A percentile compares a stretch with the other conserved stretches of the same genome.
Evolutionary conservation across 208 protist genomes (phyloP).

Genomic region (Porcisia hertigi): DNA sequence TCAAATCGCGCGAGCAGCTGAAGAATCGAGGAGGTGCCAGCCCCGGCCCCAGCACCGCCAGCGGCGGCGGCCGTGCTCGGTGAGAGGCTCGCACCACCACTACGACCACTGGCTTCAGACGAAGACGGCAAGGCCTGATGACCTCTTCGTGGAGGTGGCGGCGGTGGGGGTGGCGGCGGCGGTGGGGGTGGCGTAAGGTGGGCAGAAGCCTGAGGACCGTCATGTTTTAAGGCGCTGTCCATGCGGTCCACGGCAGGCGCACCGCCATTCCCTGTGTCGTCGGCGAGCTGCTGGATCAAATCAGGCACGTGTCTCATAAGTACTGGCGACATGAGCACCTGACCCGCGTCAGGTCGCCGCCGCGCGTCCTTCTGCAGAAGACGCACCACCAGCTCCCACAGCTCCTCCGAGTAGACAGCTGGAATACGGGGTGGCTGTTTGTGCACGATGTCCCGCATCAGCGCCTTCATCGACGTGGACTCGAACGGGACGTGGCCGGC

Average conservation of each 20-base stretch:
- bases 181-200: background rate
- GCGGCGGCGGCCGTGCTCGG: background rate
- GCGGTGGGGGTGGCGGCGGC: background rate
- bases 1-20: slow-evolving; percentile 57
- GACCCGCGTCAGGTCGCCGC: slow-evolving; percentile 78
- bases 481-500: slow-evolving; percentile 80
- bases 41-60: background rate
- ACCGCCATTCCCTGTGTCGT: slow-evolving; percentile 1
- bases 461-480: slow-evolving; percentile 76
- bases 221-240: background rate
- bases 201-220: background rate
- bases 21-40: slow-evolving; percentile 29
- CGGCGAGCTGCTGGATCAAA: slow-evolving; percentile 61
- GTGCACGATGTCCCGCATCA: slow-evolving; percentile 88
- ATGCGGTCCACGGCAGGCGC: background rate
- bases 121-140: background rate
- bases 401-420: slow-evolving; percentile 55
- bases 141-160: slow-evolving; percentile 3
- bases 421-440: slow-evolving; percentile 79
- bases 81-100: background rate
- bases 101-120: background rate
- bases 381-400: slow-evolving; percentile 73
- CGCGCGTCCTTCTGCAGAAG: slow-evolving; percentile 84
- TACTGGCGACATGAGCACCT: slow-evolving; percentile 70
- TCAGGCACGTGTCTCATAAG: slow-evolving; percentile 69